These are phyloP conservation scores for Ophiosphaerella herpotricha DNA, from an alignment of 2,329 filamentous ascomycete genomes.

Conservation along the genomic window DNA sequence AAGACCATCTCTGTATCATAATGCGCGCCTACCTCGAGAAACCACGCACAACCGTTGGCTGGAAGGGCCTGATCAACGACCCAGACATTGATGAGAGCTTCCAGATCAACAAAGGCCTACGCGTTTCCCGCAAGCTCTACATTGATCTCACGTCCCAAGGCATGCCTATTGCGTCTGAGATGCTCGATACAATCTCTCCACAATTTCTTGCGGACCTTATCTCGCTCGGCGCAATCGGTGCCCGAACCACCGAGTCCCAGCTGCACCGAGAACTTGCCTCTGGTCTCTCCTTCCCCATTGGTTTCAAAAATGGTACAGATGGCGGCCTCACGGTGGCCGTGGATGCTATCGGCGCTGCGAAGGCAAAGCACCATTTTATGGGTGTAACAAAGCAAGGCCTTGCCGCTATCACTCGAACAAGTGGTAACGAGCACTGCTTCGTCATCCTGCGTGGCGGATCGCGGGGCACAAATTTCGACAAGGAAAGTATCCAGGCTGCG, in stretches of 20 bases:
- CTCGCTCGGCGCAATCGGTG: slow-evolving; percentile 92
- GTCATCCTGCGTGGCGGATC: slow-evolving; percentile 92
- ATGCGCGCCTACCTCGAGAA: slow-evolving; percentile 99
- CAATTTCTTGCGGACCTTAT: slow-evolving; percentile 97
- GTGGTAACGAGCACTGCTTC: slow-evolving; percentile 95
- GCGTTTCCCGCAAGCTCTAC: slow-evolving; percentile 91
- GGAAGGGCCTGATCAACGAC: slow-evolving; percentile 99
- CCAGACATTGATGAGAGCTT: slow-evolving; percentile 96
- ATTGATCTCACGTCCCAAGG: slow-evolving; percentile 82
- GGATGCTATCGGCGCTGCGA: slow-evolving; percentile 84
- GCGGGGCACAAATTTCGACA: slow-evolving; percentile 92
- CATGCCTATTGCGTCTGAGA: slow-evolving; percentile 95
- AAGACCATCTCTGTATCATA: slow-evolving; percentile 83
- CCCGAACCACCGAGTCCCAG: slow-evolving; percentile 94
- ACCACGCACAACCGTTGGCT: slow-evolving; percentile 95
- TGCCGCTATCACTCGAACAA: slow-evolving; percentile 90
- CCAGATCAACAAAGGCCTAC: slow-evolving; percentile 98
- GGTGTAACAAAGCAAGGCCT: slow-evolving; percentile 97
- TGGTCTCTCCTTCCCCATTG: slow-evolving; percentile 94
- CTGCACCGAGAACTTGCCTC: slow-evolving; percentile 94
- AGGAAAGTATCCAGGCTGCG: slow-evolving; percentile 76
- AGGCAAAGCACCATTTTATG: slow-evolving; percentile 93
- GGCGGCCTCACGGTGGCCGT: slow-evolving; percentile 89
- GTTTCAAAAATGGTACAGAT: slow-evolving; percentile 99
- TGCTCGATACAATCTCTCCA: slow-evolving; percentile 98